Evolutionary conservation across 163 green algal species (phyloP), one percentile per base, ranked within the genome.

Genomic region (Scenedesmus sp.): DNA sequence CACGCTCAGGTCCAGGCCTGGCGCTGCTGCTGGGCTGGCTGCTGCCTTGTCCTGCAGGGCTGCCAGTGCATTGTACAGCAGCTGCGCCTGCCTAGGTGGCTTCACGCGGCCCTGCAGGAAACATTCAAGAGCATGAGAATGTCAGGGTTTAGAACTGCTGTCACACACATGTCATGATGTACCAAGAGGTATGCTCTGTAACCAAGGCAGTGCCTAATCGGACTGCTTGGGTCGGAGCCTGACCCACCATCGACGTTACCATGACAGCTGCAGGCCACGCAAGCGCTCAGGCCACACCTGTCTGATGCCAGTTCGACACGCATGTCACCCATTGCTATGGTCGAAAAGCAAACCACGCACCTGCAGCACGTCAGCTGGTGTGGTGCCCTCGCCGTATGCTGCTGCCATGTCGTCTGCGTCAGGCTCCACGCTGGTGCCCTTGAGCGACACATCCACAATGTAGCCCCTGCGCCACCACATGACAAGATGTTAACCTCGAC

Each of bases 361-460:
- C 88, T 88, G 81, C 54, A 91, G 88, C 57, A 95, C 93, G 56
- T 93, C 74, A 85, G 86, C 86, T 64, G 91, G 86, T 46, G 91
- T 90, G 60, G 74, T 89, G 60, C 91, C 91, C 26, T 94, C 83
- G 20, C 94, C 94, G 85, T 96, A 96, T 18, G 90, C 94, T 82
- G 91, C 91, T 2, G 76, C 91, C 9, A 96, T 95, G 87, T 96
- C 94, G 55, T 96, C 94, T 74, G 85, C 13, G 88, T 96, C 93
- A 0, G 94, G 88, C 89, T 96, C 94, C 81, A 96, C 93, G 67
- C 81, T 93, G n/a, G 93, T 95, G 62, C 94, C 94, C 85, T 96
- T 93, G 59, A 96, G 91, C 0, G 92, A 94, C 87, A 96, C 93
- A 74, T 96, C 94, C 60, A 96, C 82, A 79, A 96, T 92, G 91